Evolutionary conservation across 2,329 filamentous ascomycete species (phyloP).

Genomic region (Diplodia seriata): DNA sequence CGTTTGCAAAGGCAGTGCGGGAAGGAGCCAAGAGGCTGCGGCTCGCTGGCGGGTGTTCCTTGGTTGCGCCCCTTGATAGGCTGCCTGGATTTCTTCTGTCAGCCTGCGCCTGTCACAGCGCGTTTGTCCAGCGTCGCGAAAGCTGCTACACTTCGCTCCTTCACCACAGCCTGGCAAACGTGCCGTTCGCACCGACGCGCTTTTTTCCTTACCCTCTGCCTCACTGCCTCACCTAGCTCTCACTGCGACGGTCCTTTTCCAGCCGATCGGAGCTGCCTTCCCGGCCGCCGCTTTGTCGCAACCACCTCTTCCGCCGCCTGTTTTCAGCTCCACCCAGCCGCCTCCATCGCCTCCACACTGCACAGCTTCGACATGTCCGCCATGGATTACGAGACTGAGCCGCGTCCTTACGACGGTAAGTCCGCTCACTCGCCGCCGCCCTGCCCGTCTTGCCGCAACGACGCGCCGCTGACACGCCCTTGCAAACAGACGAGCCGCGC

Average conservation of each 20-base stretch:
- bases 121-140: conserved; percentile 30
- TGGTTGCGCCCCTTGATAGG: conserved; percentile 27
- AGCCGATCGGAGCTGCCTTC: conserved; percentile 28
- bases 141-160: conserved; percentile 27
- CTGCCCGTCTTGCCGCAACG: conserved; percentile 22
- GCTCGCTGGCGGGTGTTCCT: conserved; percentile 27
- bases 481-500: conserved; percentile 62
- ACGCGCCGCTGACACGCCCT: conserved; percentile 32
- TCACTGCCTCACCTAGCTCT: conserved; percentile 17
- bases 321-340: conserved; percentile 32
- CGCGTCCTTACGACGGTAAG: conserved; percentile 71
- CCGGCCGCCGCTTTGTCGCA: conserved; percentile 31
- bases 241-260: conserved; percentile 22
- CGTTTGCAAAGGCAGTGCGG: conserved; percentile 23
- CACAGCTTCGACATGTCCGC: conserved; percentile 47
- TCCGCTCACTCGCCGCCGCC: conserved; percentile 34
- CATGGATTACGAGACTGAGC: conserved; percentile 72
- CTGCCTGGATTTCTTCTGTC: conserved; percentile 17
- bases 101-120: conserved; percentile 29
- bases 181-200: conserved; percentile 27
- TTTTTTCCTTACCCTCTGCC: conserved; percentile 15
- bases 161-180: conserved; percentile 28
- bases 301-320: conserved; percentile 28
- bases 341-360: conserved; percentile 14
- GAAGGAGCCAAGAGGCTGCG: conserved; percentile 25